A percentile compares a stretch with the other conserved stretches of the same genome.
Conservation (phyloP, 163 green algal genomes). For the Scenedesmus sp. region DNA sequence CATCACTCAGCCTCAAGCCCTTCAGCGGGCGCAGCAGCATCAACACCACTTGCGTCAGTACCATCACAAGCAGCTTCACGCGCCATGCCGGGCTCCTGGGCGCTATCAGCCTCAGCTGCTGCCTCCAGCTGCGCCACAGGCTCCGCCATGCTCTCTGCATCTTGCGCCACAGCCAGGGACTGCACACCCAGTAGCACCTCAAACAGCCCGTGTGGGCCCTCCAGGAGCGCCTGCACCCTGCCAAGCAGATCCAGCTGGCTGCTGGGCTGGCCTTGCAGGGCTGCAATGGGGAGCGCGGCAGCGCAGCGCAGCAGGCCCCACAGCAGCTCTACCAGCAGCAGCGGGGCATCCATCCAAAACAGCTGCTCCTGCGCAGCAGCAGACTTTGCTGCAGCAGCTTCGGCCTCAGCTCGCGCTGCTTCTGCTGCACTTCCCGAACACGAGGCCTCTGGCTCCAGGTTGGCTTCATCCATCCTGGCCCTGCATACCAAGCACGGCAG, state of each 20-base stretch:
- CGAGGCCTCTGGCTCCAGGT: not conserved
- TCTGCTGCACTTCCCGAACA: not conserved
- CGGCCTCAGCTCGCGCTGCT: not conserved
- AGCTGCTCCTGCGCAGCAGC: not conserved
- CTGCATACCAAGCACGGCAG: not conserved
- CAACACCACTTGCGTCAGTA: not conserved
- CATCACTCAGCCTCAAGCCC: not conserved
- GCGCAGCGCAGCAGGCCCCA: conserved; percentile 43
- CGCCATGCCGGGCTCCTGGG: not conserved
- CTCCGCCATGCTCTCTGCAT: not conserved
- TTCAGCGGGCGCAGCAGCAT: not conserved
- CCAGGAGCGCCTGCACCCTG: conserved; percentile 4
- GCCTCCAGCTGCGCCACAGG: not conserved
- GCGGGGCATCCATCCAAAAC: conserved; percentile 24
- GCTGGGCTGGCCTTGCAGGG: not conserved
- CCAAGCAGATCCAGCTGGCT: not conserved
- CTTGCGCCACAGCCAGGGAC: not conserved
- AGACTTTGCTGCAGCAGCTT: conserved; percentile 3
- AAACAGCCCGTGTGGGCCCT: not conserved
- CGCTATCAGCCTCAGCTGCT: not conserved
- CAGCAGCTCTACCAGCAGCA: conserved; percentile 27
- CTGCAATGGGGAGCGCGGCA: not conserved
- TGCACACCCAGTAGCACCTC: not conserved
- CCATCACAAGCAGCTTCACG: not conserved
- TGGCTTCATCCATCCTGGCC: conserved; percentile 8